Base-by-base conservation (phyloP, 768 basidiomycete genomes). In the Tylopilus sp. region DNA sequence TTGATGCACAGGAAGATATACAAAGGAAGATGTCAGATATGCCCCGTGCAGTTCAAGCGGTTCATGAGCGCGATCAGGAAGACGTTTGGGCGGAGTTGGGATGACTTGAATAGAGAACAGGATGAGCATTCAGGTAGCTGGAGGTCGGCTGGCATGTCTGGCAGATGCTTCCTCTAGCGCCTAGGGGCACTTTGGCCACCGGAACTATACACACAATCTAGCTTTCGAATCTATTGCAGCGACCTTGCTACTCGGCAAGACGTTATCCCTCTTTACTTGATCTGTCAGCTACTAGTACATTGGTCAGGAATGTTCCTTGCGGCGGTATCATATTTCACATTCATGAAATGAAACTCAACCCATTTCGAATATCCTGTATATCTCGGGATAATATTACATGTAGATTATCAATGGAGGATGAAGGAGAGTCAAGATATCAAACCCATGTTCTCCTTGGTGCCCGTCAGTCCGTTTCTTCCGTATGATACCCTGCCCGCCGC, bases 401-500 rank as follows among this genome's bases (percentile, higher is more conserved):
- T 57, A 71, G 55, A 62, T 58, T 61, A 67, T 41, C 26, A 34
- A 22, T 45, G 45, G 16, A 51, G 42, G 53, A 57, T 21, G 21
- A 50, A 41, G 26, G 24, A 40, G 14, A 14, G 22, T 28, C 21
- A 43, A 38, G 40, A 30, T 33, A 17, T 44, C 42, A 30, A 26
- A 30, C 11, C 17, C 22, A 17, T 34, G 31, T 19, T 26, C n/a
- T n/a, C n/a, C 36, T 36, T 36, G 36, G 36, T 28, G 24, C 13
- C 30, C 19, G 68, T 72, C 49, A 87, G 59, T 85, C 88, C 42
- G 84, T 89, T 73, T 92, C 89, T 62, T 89, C 82, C 28, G 89
- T 89, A 69, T 93, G 91, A 64, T 93, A 93, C 65, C 91, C 91
- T 47, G 91, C 91, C 42, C 90, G 80, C 61, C 91, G 80, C 90